Evolutionary conservation across 106 monocot species (phyloP), one percentile per base, ranked within the genome.

Genomic region (Apostasia shenzhenica): DNA sequence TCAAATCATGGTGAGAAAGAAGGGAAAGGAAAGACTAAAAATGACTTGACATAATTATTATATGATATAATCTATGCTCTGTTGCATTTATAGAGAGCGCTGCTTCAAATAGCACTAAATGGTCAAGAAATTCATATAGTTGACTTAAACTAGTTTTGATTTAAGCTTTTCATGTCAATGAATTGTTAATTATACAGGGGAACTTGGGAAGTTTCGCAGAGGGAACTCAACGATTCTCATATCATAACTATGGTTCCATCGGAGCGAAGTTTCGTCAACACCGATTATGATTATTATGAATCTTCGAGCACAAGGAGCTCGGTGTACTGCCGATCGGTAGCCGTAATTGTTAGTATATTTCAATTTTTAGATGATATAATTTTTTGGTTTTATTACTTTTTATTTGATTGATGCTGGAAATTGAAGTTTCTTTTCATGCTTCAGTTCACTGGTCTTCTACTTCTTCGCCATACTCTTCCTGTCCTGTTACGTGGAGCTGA

Each of bases 171-270:
- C 58, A 14, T 40, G 39, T 58, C 8, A 55, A 42, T 61, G 8
- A 13, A 11, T 66, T 51, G 1, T 48, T 67, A 62, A 43, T 45
- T 62, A 45, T 62, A 44, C 62, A 62, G 62, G 62, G 62, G 62
- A 62, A 62, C 43, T 42, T 72, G 53, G 53, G 72, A 61, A 52
- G 61, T 71, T 2, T 60, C 71, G 49, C 46, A 49, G 14, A 62
- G 62, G 62, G 62, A 62, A 12, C 43, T 62, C 5, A 41, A 13
- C 3, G 62, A 62, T 62, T 8, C 62, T 26, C 26, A 26, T 26
- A 26, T 26, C 26, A 26, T 26, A 26, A 26, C 26, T 26, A 26
- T 26, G 26, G 26, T 26, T 26, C 26, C 26, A 26, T 26, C 26
- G 26, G 26, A 26, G 26, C 26, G 26, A 26, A 26, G 26, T 26